Conservation (phyloP, 1,139 yeast genomes). For the Blastobotrys apis region DNA sequence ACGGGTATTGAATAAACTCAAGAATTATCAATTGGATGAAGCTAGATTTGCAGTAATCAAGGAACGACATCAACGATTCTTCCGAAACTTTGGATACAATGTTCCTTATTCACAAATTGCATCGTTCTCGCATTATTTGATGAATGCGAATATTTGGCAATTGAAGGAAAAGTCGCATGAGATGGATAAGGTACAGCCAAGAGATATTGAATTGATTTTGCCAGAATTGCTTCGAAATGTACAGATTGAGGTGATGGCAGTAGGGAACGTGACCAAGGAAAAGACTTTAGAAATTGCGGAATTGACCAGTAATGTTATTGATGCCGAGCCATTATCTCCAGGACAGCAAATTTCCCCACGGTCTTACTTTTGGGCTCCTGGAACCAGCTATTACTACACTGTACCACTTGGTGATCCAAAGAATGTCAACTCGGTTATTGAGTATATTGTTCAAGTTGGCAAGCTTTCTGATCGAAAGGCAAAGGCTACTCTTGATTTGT, state of each 20-base stretch:
- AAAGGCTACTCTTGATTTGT: conserved; percentile 55
- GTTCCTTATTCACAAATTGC: conserved; percentile 72
- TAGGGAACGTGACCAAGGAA: conserved; percentile 65
- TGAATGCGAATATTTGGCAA: conserved; percentile 68
- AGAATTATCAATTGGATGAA: conserved; percentile 48
- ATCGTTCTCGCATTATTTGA: conserved; percentile 52
- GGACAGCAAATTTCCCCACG: conserved; percentile 46
- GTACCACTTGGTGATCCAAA: conserved; percentile 55
- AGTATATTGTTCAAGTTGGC: conserved; percentile 69
- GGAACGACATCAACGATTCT: conserved; percentile 57
- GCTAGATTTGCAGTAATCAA: conserved; percentile 61
- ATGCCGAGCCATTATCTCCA: conserved; percentile 30
- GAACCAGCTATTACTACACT: conserved; percentile 48
- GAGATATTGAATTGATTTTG: conserved; percentile 48
- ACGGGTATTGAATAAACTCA: conserved; percentile 53
- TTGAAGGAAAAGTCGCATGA: conserved; percentile 57
- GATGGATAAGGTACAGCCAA: conserved; percentile 46
- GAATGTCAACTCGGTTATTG: conserved; percentile 82
- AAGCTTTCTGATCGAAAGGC: conserved; percentile 38
- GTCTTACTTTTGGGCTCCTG: conserved; percentile 47
- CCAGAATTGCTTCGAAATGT: conserved; percentile 44
- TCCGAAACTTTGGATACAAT: conserved; percentile 65
- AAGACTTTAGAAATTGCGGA: conserved; percentile 52
- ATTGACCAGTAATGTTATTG: conserved; percentile 37
- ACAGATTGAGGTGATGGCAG: conserved; percentile 66